Evolutionary conservation across 306 rosid genomes (phyloP).

Genomic region (Prinsepia uniflora): DNA sequence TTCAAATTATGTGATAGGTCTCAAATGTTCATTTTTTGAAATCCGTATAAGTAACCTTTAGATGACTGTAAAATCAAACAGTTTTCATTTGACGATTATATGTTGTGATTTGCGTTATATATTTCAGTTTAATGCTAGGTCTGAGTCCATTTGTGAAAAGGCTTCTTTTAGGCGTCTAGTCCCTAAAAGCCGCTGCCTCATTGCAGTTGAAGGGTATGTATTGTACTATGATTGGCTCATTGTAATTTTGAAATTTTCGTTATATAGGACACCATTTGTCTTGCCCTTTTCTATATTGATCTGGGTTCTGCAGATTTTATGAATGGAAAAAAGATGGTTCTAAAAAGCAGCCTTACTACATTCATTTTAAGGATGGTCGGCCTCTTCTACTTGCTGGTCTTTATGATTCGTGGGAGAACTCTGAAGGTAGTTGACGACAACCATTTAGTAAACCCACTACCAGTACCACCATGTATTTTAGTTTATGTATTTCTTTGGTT

Average conservation of each 20-base stretch:
- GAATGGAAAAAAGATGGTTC: slow-evolving; percentile 95
- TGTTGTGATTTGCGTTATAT: slow-evolving; percentile 9
- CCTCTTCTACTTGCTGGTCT: slow-evolving; percentile 88
- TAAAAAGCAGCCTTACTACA: slow-evolving; percentile 84
- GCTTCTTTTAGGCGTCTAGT: slow-evolving; percentile 72
- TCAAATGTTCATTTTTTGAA: background rate
- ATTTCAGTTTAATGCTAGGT: slow-evolving; percentile 81
- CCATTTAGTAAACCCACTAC: background rate
- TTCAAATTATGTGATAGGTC: background rate
- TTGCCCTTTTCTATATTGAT: background rate
- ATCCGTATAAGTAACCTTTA: background rate
- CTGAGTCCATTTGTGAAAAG: slow-evolving; percentile 66
- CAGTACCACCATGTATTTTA: background rate
- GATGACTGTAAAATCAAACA: background rate
- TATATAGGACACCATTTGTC: background rate
- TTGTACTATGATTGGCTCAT: background rate
- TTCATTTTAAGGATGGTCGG: slow-evolving; percentile 77
- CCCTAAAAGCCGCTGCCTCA: slow-evolving; percentile 78
- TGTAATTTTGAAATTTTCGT: background rate
- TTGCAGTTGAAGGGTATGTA: slow-evolving; percentile 73
- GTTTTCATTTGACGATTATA: slow-evolving; percentile 2
- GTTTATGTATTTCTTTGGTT: background rate
- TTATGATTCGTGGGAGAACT: slow-evolving; percentile 76
- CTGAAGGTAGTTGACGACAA: slow-evolving; percentile 52
- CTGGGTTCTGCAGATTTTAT: slow-evolving; percentile 49